phyloP scores from a whole-genome alignment of 306 rosid genomes.

The Lagenaria siceraria region DNA sequence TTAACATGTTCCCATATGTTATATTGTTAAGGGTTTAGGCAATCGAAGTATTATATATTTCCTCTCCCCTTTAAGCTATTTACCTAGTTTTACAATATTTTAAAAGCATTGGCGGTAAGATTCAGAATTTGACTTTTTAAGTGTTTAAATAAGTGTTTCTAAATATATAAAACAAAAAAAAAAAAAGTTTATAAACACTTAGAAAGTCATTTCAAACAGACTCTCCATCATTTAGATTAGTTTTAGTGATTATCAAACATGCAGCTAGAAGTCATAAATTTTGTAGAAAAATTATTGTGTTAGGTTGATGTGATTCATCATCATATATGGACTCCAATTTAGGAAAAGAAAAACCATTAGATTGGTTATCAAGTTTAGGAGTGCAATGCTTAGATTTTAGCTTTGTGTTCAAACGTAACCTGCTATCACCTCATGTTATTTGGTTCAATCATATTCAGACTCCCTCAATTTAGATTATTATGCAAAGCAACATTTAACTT shows the following conservation, averaged over 20 bases:
- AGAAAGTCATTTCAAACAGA: too few species aligned
- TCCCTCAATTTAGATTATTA: background rate
- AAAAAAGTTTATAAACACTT: too few species aligned
- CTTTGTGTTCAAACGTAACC: background rate
- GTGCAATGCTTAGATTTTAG: background rate
- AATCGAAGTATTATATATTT: background rate
- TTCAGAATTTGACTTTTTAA: too few species aligned
- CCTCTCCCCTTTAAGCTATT: background rate
- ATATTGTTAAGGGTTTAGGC: background rate
- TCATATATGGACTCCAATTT: background rate
- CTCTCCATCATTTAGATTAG: background rate
- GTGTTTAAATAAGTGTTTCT: too few species aligned
- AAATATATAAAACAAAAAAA: too few species aligned
- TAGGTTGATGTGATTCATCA: background rate
- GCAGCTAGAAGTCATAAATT: background rate
- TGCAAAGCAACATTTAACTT: too few species aligned
- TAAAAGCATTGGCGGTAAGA: background rate
- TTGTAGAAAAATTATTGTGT: background rate
- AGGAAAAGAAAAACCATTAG: background rate
- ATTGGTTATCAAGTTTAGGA: background rate
- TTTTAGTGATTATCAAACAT: background rate
- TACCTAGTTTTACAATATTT: background rate
- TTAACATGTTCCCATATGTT: background rate
- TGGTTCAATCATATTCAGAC: background rate
- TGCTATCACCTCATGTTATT: background rate